Conservation (phyloP, 83 land plant genomes). For the Picea mariana region DNA sequence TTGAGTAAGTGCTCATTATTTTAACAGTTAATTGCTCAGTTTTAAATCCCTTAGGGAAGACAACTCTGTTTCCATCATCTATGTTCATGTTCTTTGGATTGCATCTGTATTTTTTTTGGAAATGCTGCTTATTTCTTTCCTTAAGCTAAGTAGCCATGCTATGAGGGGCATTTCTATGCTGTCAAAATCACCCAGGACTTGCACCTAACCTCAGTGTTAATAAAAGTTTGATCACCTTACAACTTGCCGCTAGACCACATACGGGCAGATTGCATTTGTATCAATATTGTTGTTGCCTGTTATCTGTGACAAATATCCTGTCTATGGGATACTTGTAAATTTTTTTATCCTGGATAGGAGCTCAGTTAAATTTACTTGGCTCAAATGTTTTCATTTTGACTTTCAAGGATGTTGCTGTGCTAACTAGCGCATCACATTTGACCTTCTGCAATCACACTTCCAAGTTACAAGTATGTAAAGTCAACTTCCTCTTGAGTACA, state of each 20-base stretch:
- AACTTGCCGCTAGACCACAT: no score
- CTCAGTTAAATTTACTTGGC: background rate
- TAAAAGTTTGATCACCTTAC: no score
- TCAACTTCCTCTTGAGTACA: background rate
- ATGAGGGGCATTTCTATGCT: no score
- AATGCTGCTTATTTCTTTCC: no score
- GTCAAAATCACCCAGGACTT: no score
- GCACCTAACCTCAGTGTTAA: no score
- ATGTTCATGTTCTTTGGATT: background rate
- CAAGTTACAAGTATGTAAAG: background rate
- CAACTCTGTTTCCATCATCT: background rate
- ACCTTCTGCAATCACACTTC: background rate
- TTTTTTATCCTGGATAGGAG: background rate
- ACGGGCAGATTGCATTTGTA: background rate
- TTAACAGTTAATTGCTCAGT: no score
- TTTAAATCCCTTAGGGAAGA: background rate
- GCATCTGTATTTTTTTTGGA: background rate
- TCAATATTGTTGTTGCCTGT: background rate
- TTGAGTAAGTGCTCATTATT: background rate
- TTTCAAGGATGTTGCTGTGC: background rate
- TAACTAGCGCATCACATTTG: background rate
- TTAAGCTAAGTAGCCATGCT: no score
- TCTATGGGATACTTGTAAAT: no score
- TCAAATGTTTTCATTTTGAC: background rate
- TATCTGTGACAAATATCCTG: background rate